Conservation (phyloP, 371 early-diverging fungal genomes). For the Rhizopus microsporus region DNA sequence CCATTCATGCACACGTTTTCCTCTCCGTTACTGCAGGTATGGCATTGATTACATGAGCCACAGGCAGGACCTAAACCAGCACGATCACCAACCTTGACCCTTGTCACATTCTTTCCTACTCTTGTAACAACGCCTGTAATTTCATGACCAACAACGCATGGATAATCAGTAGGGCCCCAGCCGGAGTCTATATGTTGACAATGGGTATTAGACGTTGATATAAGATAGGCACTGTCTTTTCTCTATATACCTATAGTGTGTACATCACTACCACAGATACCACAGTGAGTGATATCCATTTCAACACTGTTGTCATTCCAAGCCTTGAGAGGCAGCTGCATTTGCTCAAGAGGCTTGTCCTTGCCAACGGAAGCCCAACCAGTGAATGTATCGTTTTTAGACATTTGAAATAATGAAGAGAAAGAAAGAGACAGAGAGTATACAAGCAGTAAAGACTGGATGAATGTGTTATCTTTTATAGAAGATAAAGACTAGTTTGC, state of each 20-base stretch:
- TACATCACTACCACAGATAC: conserved; percentile 56
- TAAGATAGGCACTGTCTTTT: too few species aligned
- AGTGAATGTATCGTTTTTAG: conserved; percentile 6
- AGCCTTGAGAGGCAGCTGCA: conserved; percentile 27
- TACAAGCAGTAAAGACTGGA: too few species aligned
- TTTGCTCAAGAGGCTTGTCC: conserved; percentile 10
- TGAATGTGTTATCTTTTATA: too few species aligned
- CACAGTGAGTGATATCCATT: conserved; percentile 55
- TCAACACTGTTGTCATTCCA: conserved; percentile 53
- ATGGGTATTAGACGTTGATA: too few species aligned
- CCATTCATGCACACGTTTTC: conserved; percentile 42
- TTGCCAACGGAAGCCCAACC: conserved; percentile 5
- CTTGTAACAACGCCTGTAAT: conserved; percentile 41
- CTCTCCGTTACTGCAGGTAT: conserved; percentile 27
- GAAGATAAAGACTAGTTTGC: too few species aligned
- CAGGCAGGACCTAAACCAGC: conserved; percentile 62
- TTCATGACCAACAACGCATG: conserved; percentile 60
- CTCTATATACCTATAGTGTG: conserved; percentile 49
- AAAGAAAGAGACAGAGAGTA: too few species aligned
- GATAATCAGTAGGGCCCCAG: conserved; percentile 55
- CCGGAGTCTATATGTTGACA: conserved; percentile 1
- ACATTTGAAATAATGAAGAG: too few species aligned
- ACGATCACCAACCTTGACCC: conserved; percentile 51
- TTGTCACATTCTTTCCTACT: too few species aligned
- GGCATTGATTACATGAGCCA: conserved; percentile 37